Conservation (phyloP, 495 filamentous ascomycete species). For the Terfezia claveryi region DNA sequence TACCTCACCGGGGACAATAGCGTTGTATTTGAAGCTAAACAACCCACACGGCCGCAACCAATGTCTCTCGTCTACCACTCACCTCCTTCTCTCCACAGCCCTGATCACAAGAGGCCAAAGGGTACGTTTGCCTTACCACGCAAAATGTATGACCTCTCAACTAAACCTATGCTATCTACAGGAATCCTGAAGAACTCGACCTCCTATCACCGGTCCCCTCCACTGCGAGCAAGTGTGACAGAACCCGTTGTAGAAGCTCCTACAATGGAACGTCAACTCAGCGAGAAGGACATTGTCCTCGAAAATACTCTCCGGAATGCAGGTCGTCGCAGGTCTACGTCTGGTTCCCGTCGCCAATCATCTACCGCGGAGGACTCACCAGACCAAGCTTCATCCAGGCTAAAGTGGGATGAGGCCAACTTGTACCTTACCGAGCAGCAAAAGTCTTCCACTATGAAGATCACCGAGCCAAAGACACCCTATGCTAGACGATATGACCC, state of each 20-base stretch:
- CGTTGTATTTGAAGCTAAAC: too few relatives aligned
- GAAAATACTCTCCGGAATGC: constrained; percentile 90
- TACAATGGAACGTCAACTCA: constrained; percentile 24
- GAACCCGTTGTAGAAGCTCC: constrained; percentile 23
- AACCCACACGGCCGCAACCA: too few relatives aligned
- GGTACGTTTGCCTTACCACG: constrained; percentile 29
- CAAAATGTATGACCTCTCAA: too few relatives aligned
- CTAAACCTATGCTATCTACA: constrained; percentile 18
- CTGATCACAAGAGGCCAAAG: constrained; percentile 45
- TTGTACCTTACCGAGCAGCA: constrained; percentile 91
- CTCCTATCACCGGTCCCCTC: constrained; percentile 38
- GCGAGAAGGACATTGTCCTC: constrained; percentile 69
- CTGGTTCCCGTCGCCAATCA: constrained; percentile 52
- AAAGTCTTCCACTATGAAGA: constrained; percentile 91
- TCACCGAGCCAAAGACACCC: constrained; percentile 92
- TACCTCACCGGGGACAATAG: too few relatives aligned
- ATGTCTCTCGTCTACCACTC: constrained; percentile 5
- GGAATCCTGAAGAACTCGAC: constrained; percentile 77
- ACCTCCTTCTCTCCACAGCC: constrained; percentile 18
- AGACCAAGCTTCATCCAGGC: constrained; percentile 27
- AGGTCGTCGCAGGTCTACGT: constrained; percentile 68
- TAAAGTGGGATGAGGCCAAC: constrained; percentile 98
- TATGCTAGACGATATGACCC: constrained; percentile 84
- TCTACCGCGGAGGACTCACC: constrained; percentile 25
- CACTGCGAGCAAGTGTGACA: constrained; percentile 23